These are phyloP conservation scores for Megacollybia marginata DNA, from an alignment of 768 basidiomycete species.

Conservation along the genomic window DNA sequence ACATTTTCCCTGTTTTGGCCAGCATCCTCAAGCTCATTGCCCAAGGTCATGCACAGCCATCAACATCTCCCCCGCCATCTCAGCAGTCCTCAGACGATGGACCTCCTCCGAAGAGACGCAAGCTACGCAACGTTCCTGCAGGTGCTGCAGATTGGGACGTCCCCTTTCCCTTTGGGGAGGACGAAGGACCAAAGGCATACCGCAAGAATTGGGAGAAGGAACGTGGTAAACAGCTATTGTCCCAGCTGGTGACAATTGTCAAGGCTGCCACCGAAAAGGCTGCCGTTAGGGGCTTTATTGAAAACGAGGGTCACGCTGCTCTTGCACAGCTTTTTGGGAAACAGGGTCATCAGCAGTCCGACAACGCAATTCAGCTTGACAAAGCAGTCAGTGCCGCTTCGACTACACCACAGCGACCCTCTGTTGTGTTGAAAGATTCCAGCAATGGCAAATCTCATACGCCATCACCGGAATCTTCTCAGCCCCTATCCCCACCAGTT, in stretches of 20 bases:
- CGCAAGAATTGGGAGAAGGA: constrained; percentile 56
- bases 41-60: constrained; percentile 14
- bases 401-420: neutral
- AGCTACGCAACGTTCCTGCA: constrained; percentile 62
- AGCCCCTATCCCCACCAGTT: neutral
- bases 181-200: constrained; percentile 68
- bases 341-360: too few relatives aligned
- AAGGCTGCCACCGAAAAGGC: constrained; percentile 57
- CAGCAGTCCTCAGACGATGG: constrained; percentile 1
- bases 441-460: constrained; percentile 9
- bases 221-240: constrained; percentile 53
- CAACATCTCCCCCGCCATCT: neutral
- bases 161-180: constrained; percentile 67
- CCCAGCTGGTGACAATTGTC: constrained; percentile 53
- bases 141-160: constrained; percentile 81
- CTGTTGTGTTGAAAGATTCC: constrained; percentile 8
- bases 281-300: constrained; percentile 42
- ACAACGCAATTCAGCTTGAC: too few relatives aligned
- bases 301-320: constrained; percentile 9
- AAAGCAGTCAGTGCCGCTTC: neutral
- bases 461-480: constrained; percentile 2
- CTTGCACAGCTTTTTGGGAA: neutral
- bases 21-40: constrained; percentile 53
- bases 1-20: constrained; percentile 59
- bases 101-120: constrained; percentile 48